phyloP scores from a whole-genome alignment of 2,329 filamentous ascomycete genomes.

The Penicillium frequentans region DNA sequence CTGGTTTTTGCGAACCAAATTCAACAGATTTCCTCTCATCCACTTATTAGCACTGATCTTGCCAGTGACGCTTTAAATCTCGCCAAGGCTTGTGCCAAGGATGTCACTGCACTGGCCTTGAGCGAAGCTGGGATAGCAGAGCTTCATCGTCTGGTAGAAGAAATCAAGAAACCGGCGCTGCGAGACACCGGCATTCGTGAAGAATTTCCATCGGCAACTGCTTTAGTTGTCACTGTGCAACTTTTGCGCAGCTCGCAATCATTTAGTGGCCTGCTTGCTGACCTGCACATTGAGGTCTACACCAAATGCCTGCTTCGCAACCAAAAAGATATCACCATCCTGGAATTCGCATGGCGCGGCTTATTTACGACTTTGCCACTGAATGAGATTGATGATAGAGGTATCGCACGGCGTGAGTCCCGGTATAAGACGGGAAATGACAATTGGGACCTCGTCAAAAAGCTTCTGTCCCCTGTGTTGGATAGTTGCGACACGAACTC shows the following conservation, averaged over 20 bases:
- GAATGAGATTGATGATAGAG: constrained; percentile 52
- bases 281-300: constrained; percentile 38
- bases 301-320: constrained; percentile 20
- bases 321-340: constrained; percentile 26
- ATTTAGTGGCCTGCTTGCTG: constrained; percentile 43
- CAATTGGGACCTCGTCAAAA: constrained; percentile 53
- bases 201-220: constrained; percentile 45
- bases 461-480: constrained; percentile 49
- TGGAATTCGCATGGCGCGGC: constrained; percentile 44
- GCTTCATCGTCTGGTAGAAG: constrained; percentile 47
- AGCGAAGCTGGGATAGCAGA: constrained; percentile 33
- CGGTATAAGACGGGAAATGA: constrained; percentile 43
- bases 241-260: constrained; percentile 34
- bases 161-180: constrained; percentile 40
- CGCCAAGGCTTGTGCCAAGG: constrained; percentile 35
- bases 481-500: constrained; percentile 47
- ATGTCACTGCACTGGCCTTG: constrained; percentile 37
- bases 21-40: constrained; percentile 37
- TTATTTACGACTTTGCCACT: constrained; percentile 56
- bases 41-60: constrained; percentile 25
- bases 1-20: constrained; percentile 41
- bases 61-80: constrained; percentile 27
- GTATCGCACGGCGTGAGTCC: constrained; percentile 45
- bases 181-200: constrained; percentile 52
- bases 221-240: constrained; percentile 49